Evolutionary conservation across 805 yeast species (phyloP), one percentile per base, ranked within the genome.

Genomic region (Candida sakaeoensis): DNA sequence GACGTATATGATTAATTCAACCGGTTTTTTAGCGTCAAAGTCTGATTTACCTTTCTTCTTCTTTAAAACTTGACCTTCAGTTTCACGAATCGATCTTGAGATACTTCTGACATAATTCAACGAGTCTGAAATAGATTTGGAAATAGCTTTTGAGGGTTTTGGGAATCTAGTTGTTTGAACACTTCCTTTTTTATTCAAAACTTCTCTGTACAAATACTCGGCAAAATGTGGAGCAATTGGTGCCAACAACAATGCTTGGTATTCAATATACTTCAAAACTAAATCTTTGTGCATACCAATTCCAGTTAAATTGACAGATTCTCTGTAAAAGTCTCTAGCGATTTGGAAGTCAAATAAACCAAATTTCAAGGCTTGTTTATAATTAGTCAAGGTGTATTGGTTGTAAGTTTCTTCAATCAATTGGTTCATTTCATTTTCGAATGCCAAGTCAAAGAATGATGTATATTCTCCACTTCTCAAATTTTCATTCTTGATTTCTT

Each of bases 161-260:
- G 99, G 98, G 84, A 91, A 93, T 43, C 48, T 56, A 17, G 91
- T 85, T 47, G 68, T 70, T 61, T 90, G 95, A 32, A 87, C 80
- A 33, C 95, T 73, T 3, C 72, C 73, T 33, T 66, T 60, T 51
- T 83, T 75, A 31, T 80, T 79, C 48, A 93, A 71, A 32, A 89
- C 72, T 50, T 91, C 98, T 58, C 84, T 78, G 77, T 86, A 88
- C 42, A 91, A 70, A 68, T 79, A 87, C 53, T 93, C 99, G 49
- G 93, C 80, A 62, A 91, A 89, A 65, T 93, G 99, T 36, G 99
- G 98, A 32, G 98, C 95, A 52, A 93, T 72, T 47, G 99, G 99
- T 13, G 95, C 80, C 51, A 93, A 68, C 60, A 90, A 65, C 52
- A 93, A 74, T 14, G 82, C 82, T 71, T 93, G 99, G 23, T 79